These are phyloP conservation scores for Penicillium longicatenatum DNA, from an alignment of 495 filamentous ascomycete genomes.

Conservation along the genomic window DNA sequence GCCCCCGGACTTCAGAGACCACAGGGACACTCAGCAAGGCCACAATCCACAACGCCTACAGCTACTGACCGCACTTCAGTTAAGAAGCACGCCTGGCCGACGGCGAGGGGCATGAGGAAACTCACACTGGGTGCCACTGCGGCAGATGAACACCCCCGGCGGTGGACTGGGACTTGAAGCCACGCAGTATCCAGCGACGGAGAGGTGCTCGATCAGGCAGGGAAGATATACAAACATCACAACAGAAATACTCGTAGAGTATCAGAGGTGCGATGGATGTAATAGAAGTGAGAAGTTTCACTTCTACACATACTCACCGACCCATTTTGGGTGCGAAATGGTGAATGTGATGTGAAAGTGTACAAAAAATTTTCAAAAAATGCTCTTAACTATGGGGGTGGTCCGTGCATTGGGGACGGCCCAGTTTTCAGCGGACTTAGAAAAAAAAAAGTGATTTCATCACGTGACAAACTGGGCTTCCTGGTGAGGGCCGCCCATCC, in stretches of 20 bases:
- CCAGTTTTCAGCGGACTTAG: constrained; percentile 4
- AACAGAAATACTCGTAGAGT: neutral
- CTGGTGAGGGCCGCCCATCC: too few relatives aligned
- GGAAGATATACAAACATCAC: constrained; percentile 2
- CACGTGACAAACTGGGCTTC: neutral
- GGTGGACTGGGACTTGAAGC: neutral
- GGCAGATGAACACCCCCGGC: neutral
- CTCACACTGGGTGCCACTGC: neutral
- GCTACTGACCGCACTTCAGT: neutral
- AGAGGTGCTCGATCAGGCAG: constrained; percentile 14
- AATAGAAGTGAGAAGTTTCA: constrained; percentile 3
- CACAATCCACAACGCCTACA: neutral
- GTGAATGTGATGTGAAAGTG: constrained; percentile 2
- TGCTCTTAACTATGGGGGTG: constrained; percentile 17
- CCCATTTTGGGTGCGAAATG: constrained; percentile 5
- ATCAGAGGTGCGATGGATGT: neutral
- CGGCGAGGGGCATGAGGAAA: neutral
- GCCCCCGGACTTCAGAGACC: constrained; percentile 25
- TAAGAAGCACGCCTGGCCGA: neutral
- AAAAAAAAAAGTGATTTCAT: neutral
- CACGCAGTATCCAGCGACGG: neutral
- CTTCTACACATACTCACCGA: constrained; percentile 26
- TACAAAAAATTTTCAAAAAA: constrained; percentile 10
- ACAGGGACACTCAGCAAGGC: too few relatives aligned
- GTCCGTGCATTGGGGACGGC: constrained; percentile 6